Base-by-base conservation (phyloP, 2,329 filamentous ascomycete species). In the Epicoccum sorghinum region DNA sequence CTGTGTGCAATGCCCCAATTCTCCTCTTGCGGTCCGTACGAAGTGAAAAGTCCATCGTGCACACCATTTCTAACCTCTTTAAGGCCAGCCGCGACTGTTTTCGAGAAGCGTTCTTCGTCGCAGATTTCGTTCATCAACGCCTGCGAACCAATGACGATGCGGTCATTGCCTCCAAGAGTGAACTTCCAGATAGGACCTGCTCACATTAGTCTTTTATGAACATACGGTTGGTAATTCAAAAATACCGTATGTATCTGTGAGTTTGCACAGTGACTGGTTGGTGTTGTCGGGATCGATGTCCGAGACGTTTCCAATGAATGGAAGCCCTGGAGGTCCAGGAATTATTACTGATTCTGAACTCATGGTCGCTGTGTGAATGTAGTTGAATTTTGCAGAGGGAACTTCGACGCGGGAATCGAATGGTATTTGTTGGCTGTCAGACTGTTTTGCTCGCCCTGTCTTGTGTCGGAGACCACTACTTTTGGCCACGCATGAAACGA, bases 181-280 rank as follows among this genome's bases (percentile, higher is more conserved):
- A 74, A 71, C 40, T 66, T 69, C 67, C 67, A 75, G 47, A 75
- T 69, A 1, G 69, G 62, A 4, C 72, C 70, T 73, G 22, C 2
- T n/a, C 2, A 9, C 10, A 29, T 66, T 7, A 65, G 55, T 33
- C 7, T 10, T 4, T 2, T 4, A 7, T 22, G 4, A 14, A 4
- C 14, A 4, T 13, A 6, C 1, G 10, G 1, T 13, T 12, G 2
- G 9, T 1, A 5, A 13, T 14, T 38, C 25, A 12, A n/a, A 41
- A 75, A 61, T 66, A 87, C 87, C 88, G 74, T 90, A 89, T 55
- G 81, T 84, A 36, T 89, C 83, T 23, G 85, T 83, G 43, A 91
- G 75, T 9, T 81, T 77, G 5, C 73, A 68, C 18, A 89, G 71
- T 23, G 85, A 85, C 22, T 79, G 74, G 2, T 84, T 68, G 0